Evolutionary conservation across 192 early-diverging fungal genomes (phyloP).

Genomic region (Paraglomus occultum): DNA sequence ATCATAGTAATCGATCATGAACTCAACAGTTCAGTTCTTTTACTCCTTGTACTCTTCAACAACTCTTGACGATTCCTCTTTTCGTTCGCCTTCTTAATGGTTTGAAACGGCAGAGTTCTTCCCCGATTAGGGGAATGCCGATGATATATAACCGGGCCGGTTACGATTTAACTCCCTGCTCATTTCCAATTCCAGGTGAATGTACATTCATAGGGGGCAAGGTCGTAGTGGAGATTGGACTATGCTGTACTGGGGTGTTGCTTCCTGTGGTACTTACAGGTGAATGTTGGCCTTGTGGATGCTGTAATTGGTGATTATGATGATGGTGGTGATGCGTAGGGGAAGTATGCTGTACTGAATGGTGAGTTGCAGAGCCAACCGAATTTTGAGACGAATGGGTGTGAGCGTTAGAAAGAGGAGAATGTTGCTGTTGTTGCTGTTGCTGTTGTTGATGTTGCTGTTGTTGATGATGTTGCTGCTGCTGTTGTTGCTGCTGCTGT

Average conservation of each 20-base stretch:
- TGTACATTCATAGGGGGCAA: slow-evolving; percentile 30
- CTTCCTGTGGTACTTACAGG: not conserved
- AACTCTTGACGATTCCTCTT: too few relatives aligned
- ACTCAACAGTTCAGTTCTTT: too few relatives aligned
- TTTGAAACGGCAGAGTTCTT: not conserved
- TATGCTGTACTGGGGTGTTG: not conserved
- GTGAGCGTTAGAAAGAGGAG: slow-evolving; percentile 29
- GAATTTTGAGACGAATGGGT: not conserved
- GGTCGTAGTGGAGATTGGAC: slow-evolving; percentile 4
- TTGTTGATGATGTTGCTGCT: slow-evolving; percentile 29
- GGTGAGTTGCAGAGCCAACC: not conserved
- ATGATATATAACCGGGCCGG: not conserved
- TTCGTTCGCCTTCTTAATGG: too few relatives aligned
- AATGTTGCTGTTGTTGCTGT: slow-evolving; percentile 15
- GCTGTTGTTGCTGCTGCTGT: slow-evolving; percentile 15
- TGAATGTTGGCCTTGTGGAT: slow-evolving; percentile 2
- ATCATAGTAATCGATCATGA: too few relatives aligned
- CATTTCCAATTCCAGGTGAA: slow-evolving; percentile 20
- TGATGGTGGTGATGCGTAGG: not conserved
- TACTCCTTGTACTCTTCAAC: too few relatives aligned
- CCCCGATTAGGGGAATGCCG: not conserved
- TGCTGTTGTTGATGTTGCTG: slow-evolving; percentile 13
- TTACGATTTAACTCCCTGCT: slow-evolving; percentile 22
- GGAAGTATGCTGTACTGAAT: not conserved
- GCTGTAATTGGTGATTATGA: slow-evolving; percentile 7